Evolutionary conservation across 1,284 basidiomycete species (phyloP).

Genomic region (Violaceomyces palustris): DNA sequence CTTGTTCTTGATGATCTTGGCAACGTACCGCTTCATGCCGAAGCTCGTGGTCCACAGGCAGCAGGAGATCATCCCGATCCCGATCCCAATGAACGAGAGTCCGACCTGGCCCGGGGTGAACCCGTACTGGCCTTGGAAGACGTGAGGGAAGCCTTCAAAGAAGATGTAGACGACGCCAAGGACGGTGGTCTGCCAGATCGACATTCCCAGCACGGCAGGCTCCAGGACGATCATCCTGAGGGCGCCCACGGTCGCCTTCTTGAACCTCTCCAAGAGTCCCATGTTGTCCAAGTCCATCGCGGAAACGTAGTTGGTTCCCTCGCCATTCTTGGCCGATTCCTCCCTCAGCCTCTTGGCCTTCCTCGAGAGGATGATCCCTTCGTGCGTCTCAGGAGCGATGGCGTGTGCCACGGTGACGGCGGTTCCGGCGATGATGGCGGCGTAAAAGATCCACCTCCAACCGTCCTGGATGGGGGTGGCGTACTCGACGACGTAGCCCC

Average conservation of each 20-base stretch:
- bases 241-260: constrained; percentile 10
- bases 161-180: constrained; percentile 32
- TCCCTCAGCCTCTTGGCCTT: neutral
- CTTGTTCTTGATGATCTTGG: too few species aligned
- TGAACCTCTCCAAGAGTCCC: constrained; percentile 7
- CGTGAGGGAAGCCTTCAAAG: constrained; percentile 37
- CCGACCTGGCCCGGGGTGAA: constrained; percentile 31
- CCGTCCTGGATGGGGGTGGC: constrained; percentile 2
- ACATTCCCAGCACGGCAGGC: constrained; percentile 13
- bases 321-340: neutral
- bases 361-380: constrained; percentile 7
- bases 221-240: constrained; percentile 14
- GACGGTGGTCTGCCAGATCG: constrained; percentile 20
- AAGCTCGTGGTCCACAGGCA: too few species aligned
- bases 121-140: constrained; percentile 22
- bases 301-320: constrained; percentile 6
- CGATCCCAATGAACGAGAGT: constrained; percentile 28
- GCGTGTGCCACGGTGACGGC: constrained; percentile 11
- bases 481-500: constrained; percentile 17
- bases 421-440: constrained; percentile 15
- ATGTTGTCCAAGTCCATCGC: constrained; percentile 12
- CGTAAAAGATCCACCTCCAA: constrained; percentile 30
- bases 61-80: constrained; percentile 33
- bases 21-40: too few species aligned
- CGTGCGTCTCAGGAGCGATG: too few species aligned